Conservation (phyloP, 805 yeast genomes). For the Saccharomycopsis vini region DNA sequence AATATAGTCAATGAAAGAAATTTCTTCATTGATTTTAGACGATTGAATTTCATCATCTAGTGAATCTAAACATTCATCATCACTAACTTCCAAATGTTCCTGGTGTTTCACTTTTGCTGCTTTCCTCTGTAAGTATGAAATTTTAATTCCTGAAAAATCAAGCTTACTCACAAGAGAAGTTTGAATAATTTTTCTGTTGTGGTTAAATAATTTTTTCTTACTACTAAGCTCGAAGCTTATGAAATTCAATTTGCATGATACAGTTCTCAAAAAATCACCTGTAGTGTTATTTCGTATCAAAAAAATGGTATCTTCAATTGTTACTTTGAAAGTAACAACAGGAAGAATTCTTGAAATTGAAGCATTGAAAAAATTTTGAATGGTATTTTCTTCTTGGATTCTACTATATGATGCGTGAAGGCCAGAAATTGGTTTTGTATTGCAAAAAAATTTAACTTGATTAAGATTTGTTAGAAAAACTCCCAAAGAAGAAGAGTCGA, state of each 20-base stretch:
- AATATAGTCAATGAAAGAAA: constrained; percentile 8
- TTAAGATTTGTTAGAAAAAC: constrained; percentile 22
- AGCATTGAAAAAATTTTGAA: constrained; percentile 16
- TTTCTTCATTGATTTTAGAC: constrained; percentile 4
- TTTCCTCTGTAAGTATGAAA: constrained; percentile 4
- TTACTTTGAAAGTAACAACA: constrained; percentile 27
- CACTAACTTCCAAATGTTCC: not conserved
- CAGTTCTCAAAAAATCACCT: constrained; percentile 26
- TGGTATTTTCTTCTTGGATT: constrained; percentile 4
- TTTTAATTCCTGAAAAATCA: constrained; percentile 22
- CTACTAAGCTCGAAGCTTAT: constrained; percentile 12
- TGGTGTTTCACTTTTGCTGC: too few relatives aligned
- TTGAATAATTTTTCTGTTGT: constrained; percentile 17
- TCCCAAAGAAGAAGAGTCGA: constrained; percentile 33
- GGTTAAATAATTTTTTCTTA: constrained; percentile 18
- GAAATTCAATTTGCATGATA: constrained; percentile 17
- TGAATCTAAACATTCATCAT: not conserved
- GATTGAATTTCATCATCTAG: constrained; percentile 2
- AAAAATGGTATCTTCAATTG: constrained; percentile 32
- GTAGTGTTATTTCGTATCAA: constrained; percentile 26
- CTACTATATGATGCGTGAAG: constrained; percentile 6
- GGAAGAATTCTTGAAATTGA: constrained; percentile 28
- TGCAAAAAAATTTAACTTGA: constrained; percentile 22
- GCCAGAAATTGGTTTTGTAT: constrained; percentile 7
- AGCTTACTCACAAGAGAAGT: constrained; percentile 18